phyloP scores from a whole-genome alignment of 2,329 filamentous ascomycete genomes.

The Aspergillus candidus region DNA sequence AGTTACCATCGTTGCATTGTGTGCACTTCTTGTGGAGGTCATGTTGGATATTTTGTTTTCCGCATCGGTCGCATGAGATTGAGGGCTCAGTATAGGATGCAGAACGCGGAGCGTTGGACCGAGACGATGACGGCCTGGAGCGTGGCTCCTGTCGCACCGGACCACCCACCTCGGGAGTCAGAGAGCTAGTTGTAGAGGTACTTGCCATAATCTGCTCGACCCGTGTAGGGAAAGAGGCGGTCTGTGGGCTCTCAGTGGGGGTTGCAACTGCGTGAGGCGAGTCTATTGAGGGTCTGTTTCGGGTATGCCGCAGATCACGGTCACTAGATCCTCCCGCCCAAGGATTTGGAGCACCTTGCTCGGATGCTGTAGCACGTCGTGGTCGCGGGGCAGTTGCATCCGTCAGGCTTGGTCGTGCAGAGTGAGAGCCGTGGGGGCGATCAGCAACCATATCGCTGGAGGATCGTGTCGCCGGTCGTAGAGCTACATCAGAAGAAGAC shows the following conservation, averaged over 20 bases:
- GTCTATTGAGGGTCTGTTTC: conserved; percentile 19
- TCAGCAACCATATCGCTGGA: conserved; percentile 34
- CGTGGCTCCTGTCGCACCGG: conserved; percentile 18
- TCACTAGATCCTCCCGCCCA: conserved; percentile 21
- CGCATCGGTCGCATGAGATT: conserved; percentile 67
- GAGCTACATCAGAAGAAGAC: conserved; percentile 29
- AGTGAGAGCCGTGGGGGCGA: conserved; percentile 23
- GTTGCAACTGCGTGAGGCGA: conserved; percentile 19
- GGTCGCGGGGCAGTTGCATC: conserved; percentile 21
- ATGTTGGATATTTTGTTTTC: conserved; percentile 69
- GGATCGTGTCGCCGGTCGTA: conserved; percentile 29
- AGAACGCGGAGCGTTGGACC: conserved; percentile 20
- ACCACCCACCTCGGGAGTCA: conserved; percentile 9
- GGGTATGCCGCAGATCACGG: conserved; percentile 14
- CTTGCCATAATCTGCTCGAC: conserved; percentile 9
- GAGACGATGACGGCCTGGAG: conserved; percentile 28
- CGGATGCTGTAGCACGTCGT: conserved; percentile 31
- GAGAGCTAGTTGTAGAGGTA: conserved; percentile 8
- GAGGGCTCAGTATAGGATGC: conserved; percentile 61
- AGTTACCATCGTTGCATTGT: conserved; percentile 63
- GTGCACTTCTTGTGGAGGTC: conserved; percentile 78
- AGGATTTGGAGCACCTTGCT: conserved; percentile 21
- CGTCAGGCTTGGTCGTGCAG: conserved; percentile 17
- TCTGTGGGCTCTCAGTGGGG: conserved; percentile 8
- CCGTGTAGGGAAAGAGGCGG: conserved; percentile 5